Percentiles rank a stretch among this genome's conserved stretches.
These are phyloP conservation scores for Tricholoma matsutake DNA, from an alignment of 768 basidiomycete species.

Conservation along the genomic window DNA sequence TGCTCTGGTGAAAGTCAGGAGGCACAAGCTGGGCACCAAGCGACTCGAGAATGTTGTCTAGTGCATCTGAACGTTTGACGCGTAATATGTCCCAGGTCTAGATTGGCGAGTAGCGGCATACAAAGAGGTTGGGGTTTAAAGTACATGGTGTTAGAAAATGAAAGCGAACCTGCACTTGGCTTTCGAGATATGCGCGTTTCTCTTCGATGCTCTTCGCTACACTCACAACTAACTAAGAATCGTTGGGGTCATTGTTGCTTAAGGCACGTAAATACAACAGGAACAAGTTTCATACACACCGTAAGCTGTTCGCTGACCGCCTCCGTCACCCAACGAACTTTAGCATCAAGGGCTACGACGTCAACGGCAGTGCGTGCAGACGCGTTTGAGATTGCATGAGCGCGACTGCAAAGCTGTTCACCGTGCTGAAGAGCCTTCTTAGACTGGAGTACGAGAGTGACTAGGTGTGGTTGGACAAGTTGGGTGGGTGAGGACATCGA, in stretches of 20 bases:
- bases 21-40: constrained; percentile 73
- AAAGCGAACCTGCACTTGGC: constrained; percentile 55
- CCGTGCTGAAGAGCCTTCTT: constrained; percentile 82
- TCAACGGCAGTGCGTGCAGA: constrained; percentile 69
- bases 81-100: constrained; percentile 74
- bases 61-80: constrained; percentile 53
- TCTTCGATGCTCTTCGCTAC: constrained; percentile 75
- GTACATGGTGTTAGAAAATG: not conserved
- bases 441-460: constrained; percentile 75
- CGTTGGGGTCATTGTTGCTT: not conserved
- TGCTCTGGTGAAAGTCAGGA: constrained; percentile 66
- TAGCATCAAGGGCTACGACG: constrained; percentile 75
- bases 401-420: constrained; percentile 68
- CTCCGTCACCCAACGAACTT: constrained; percentile 73
- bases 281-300: constrained; percentile 35
- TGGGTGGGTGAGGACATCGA: constrained; percentile 35
- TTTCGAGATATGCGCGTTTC: constrained; percentile 58
- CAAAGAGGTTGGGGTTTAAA: not conserved
- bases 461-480: constrained; percentile 57
- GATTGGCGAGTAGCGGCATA: not conserved
- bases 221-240: constrained; percentile 61
- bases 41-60: constrained; percentile 71
- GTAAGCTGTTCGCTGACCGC: constrained; percentile 76
- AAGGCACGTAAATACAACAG: not conserved
- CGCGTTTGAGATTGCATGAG: constrained; percentile 58